Base-by-base conservation (phyloP, 2,329 filamentous ascomycete species). In the Magnaporthiopsis rhizophila region DNA sequence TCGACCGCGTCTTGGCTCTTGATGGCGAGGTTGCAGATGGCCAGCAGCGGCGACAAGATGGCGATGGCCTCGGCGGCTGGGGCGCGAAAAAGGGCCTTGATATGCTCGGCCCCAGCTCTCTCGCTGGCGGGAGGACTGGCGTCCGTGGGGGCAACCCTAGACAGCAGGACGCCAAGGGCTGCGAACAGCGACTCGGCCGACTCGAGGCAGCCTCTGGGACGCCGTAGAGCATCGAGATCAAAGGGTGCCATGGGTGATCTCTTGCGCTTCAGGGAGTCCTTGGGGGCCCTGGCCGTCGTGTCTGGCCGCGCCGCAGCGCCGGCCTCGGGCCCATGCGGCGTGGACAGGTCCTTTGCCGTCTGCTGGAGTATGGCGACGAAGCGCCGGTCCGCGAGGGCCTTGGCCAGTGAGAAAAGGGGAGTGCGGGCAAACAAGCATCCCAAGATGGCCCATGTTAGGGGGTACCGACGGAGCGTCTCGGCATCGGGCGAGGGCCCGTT, bases 341-440 rank as follows among this genome's bases (percentile, higher is more conserved):
- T 72, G 1, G 80, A 79, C 53, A 83, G 68, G 30, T 92, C 88
- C 61, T 84, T 80, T 61, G 92, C 75, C 0, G 88, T 85, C 69
- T 86, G 83, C 69, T 88, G 85, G 58, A 96, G 73, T 12, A 91
- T 83, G 0, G 77, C 75, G 45, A 90, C 76, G 63, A 96, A 91
- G 59, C 85, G 83, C 65, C 88, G 81, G 65, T 92, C 87, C 28
- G 85, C 86, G 8, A 96, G 80, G 4, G 89, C 86, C 65, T 87
- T 86, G 11, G 90, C 89, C 30, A 91, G 79, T 13, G 86, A 87
- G 59, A 89, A 87, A 0, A 86, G 78, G 0, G 90, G 88, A 24
- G 94, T 84, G n/a, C 86, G 78, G 62, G 81, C 78, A 64, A 91
- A 81, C 61, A 89, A 79, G 65, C 81, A 82, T 59, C 80, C 79